Conservation (phyloP, 306 rosid genomes). For the Trifolium subterraneum region DNA sequence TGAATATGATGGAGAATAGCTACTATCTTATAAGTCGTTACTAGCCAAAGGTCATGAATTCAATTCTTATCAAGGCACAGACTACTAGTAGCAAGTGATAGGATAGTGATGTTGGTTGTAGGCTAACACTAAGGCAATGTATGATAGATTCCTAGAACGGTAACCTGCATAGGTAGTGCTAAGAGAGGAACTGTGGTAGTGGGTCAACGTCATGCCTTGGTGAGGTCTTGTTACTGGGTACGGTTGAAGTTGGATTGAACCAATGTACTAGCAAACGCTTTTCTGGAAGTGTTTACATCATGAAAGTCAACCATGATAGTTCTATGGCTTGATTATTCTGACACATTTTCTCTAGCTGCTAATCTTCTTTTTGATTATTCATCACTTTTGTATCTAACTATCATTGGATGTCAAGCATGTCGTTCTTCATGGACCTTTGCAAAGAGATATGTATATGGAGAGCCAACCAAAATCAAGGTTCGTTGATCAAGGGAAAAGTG, state of each 20-base stretch:
- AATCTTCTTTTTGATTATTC: neutral
- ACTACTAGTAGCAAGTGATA: neutral
- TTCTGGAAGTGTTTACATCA: neutral
- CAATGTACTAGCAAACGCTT: neutral
- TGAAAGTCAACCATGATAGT: neutral
- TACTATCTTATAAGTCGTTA: neutral
- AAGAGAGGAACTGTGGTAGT: neutral
- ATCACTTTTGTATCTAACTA: neutral
- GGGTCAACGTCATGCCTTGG: neutral
- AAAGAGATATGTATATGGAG: conserved; percentile 2
- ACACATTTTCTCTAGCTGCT: neutral
- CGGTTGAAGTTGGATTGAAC: neutral
- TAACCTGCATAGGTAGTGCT: neutral
- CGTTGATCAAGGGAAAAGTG: neutral
- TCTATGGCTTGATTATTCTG: neutral
- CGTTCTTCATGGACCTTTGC: neutral
- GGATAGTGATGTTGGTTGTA: neutral
- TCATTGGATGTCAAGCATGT: conserved; percentile 13
- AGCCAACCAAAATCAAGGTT: neutral
- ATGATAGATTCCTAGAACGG: neutral
- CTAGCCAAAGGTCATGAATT: neutral
- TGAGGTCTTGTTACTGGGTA: neutral
- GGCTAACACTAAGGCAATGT: neutral
- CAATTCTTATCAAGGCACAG: neutral
- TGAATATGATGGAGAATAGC: conserved; percentile 3